Evolutionary conservation across 2,329 filamentous ascomycete species (phyloP), one percentile per base, ranked within the genome.

Genomic region (Fusarium proliferatum): DNA sequence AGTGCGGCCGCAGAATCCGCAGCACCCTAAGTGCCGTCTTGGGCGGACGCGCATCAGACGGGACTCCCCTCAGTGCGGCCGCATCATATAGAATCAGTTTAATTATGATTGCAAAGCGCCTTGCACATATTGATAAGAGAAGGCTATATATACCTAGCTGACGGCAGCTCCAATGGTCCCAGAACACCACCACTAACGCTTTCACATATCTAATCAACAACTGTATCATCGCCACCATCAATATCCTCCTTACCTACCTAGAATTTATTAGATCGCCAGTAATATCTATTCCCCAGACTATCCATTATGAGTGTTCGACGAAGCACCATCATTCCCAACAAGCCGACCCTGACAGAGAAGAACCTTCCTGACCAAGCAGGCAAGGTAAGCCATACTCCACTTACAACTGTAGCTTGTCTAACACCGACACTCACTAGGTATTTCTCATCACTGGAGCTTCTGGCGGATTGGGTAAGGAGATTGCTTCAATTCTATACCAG

Each of bases 401-500:
- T 13, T 4, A 7, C 30, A 4, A 2, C 5, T 9, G 3, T 9
- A 13, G 3, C 5, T 19, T 13, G 7, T 23, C n/a, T 34, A 9
- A 51, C 9, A 7, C 0, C 3, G 2, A 19, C 1, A 48, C 1
- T 3, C 11, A 10, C 2, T 13, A 52, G 33, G 49, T 38, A 0
- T 53, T 53, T 38, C 9, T 90, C 43, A 83, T 90, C 9, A 90
- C 80, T 0, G 80, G 79, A n/a, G 70, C 76, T 46, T 79, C 79
- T 49, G 73, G 74, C 1, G 80, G 80, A 82, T 80, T 88, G 6
- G 88, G 88, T 9, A 83, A 84, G 30, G 86, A 88, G 64, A 80
- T 90, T 5, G 80, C 80, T 41, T 83, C 82, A 34, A 85, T 90
- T 6, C 81, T 91, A 9, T 90, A 90, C 76, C 76, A 80, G 8